These are phyloP conservation scores for Canna indica DNA, from an alignment of 176 grass and related monocot genomes.

Conservation along the genomic window DNA sequence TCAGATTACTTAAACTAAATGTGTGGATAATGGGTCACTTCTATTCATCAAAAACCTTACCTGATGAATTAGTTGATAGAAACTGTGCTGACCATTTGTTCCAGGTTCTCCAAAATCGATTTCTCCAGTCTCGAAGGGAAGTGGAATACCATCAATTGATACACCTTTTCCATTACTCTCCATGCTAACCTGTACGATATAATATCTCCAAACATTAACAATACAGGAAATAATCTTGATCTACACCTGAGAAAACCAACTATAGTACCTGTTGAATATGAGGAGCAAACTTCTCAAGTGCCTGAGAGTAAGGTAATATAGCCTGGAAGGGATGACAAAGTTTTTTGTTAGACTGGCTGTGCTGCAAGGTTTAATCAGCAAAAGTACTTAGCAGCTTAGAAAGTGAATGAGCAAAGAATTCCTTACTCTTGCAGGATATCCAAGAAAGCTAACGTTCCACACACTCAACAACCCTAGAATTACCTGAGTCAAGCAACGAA, in stretches of 20 bases:
- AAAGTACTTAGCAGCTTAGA: not conserved
- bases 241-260: constrained; percentile 5
- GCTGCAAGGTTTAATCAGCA: not conserved
- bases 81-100: constrained; percentile 98
- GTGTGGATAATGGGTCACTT: not conserved
- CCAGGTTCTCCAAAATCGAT: constrained; percentile 99
- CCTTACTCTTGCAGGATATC: constrained; percentile 85
- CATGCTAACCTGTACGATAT: constrained; percentile 78
- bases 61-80: constrained; percentile 99
- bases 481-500: constrained; percentile 49
- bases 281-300: constrained; percentile 93
- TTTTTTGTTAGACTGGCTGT: not conserved
- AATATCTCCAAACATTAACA: not conserved
- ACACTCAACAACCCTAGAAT: constrained; percentile 93
- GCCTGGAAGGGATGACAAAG: constrained; percentile 34
- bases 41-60: constrained; percentile 26
- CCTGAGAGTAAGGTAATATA: constrained; percentile 91
- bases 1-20: not conserved
- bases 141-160: constrained; percentile 70
- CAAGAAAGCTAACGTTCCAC: constrained; percentile 96
- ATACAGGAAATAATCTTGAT: not conserved
- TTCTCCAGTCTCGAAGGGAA: constrained; percentile 75
- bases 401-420: not conserved
- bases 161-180: constrained; percentile 99
- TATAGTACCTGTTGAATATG: constrained; percentile 94